Base-by-base conservation (phyloP, 208 protist species). In the Trypanosoma conorhini region DNA sequence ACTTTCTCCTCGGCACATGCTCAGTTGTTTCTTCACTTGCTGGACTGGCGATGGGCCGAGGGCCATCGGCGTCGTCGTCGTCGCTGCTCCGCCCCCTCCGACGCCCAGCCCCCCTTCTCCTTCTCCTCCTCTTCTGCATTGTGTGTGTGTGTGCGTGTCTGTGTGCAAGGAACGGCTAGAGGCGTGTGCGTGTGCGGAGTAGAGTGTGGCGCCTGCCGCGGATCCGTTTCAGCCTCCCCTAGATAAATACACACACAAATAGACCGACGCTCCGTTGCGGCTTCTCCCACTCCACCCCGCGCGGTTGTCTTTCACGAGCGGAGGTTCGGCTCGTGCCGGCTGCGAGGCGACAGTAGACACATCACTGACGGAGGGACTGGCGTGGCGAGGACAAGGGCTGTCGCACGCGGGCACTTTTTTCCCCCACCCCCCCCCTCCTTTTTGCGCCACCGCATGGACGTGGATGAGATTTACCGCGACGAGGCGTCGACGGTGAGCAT, bases 381-480 rank as follows among this genome's bases (percentile, higher is more conserved):
- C 51, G 0, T 56, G 21, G 8, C 1, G 1, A 17, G 22, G 8
- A 15, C 22, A 54, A 57, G 13, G 15, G 46, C 2, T 2, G 7
- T 2, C 33, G 33, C 33, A 38, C 33, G 33, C 33, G 7, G 4
- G 33, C 33, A 38, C 38, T 38, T 5, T 35, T 59, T 56, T 56
- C 10, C 24, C 10, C 19, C 7, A 56, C 19, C 19, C 19, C 24
- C 24, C 24, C 8, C 24, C 24, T 56, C 24, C 24, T 56, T 56
- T 59, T 15, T 59, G 55, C 28, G 31, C 31, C 26, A 30, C 31
- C 3, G 13, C 26, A 69, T 67, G 69, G 48, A 72, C 62, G 51
- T 56, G 28, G 40, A 61, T 35, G 46, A 62, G 31, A 42, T 70
- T 56, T 74, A 67, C 21, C 26, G 69, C 26, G 69, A 74, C 42